Evolutionary conservation across 768 basidiomycete genomes (phyloP), one percentile per base, ranked within the genome.

Genomic region (Boletus rubroflammeus): DNA sequence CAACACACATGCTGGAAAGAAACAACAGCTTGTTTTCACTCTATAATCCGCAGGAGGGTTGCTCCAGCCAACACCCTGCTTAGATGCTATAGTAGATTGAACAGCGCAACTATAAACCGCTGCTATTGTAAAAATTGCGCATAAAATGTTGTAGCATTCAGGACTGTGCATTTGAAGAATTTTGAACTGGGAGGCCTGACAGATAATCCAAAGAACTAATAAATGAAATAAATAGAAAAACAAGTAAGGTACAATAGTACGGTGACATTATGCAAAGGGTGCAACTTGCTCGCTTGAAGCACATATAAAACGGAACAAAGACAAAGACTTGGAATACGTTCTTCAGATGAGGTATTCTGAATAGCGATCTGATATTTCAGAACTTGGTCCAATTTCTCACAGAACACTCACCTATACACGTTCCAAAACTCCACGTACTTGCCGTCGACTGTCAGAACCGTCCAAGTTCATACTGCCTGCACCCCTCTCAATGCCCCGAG

Each of bases 401-500:
- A 19, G 26, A 36, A 6, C 23, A 48, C 46, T 19, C 35, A 50
- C 60, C 26, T 29, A 32, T 13, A 19, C 34, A 35, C n/a, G 38
- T 15, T 17, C 15, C 40, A 29, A 50, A 40, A 46, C 29, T 25
- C 38, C 40, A 43, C 1, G 31, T 40, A 46, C 23, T 19, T 5
- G 42, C 19, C 47, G n/a, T 41, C 34, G 17, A 34, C 25, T 1
- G 31, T 3, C 21, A 14, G 13, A 14, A n/a, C 23, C 5, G 6
- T 45, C 32, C 45, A 38, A 28, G 28, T 32, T 49, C n/a, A 62
- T 28, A 40, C n/a, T 17, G 45, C 51, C 28, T 34, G 48, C 32
- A 60, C 8, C 39, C 50, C 51, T 54, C 54, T 64, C 63, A 64
- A 57, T 44, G 31, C 64, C 50, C 60, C 60, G 47, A 73, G 46